These are phyloP conservation scores for Cyberlindnera subsufficiens DNA, from an alignment of 805 yeast species.

Conservation along the genomic window DNA sequence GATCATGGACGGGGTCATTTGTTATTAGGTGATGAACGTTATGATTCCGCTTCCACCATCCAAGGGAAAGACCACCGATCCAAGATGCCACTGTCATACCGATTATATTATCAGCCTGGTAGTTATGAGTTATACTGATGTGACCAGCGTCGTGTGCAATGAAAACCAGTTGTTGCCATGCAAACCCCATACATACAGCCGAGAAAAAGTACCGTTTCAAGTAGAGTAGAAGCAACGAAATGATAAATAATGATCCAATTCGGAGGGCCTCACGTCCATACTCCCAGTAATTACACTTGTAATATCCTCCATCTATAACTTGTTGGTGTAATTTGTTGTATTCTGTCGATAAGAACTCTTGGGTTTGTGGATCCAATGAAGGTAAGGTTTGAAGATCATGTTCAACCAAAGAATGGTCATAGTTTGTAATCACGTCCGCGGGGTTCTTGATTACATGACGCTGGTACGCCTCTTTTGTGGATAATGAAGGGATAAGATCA, in stretches of 20 bases:
- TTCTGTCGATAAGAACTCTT: conserved; percentile 44
- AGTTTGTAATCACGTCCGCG: conserved; percentile 43
- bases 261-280: conserved; percentile 67
- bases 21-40: conserved; percentile 89
- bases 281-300: conserved; percentile 67
- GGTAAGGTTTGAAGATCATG: conserved; percentile 58
- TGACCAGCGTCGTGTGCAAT: conserved; percentile 92
- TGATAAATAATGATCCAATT: conserved; percentile 46
- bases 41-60: conserved; percentile 95
- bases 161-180: conserved; percentile 88
- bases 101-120: conserved; percentile 65
- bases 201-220: conserved; percentile 41
- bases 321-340: conserved; percentile 56
- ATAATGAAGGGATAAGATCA: conserved; percentile 34
- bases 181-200: conserved; percentile 63
- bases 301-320: conserved; percentile 53
- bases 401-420: conserved; percentile 49
- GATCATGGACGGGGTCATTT: conserved; percentile 92
- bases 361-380: conserved; percentile 61
- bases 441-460: conserved; percentile 47
- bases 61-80: conserved; percentile 82
- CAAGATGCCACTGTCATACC: conserved; percentile 73
- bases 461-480: conserved; percentile 26
- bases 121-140: conserved; percentile 74
- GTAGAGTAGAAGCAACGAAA: conserved; percentile 44